Percentiles rank a stretch among this genome's conserved stretches.
Conservation (phyloP, 805 yeast species). For the Yarrowia sp. region DNA sequence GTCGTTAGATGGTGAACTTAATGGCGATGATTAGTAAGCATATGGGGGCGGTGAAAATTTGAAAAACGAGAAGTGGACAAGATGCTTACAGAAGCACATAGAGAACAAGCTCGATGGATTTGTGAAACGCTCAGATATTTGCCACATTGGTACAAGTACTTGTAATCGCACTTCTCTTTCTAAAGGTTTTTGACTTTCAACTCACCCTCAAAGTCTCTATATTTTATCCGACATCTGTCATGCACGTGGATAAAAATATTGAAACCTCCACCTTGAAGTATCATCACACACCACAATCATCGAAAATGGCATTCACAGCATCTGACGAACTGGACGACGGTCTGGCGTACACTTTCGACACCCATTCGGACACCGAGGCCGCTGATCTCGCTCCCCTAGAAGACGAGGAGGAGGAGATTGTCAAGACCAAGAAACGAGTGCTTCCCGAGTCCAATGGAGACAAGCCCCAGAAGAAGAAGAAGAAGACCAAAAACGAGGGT, state of each 20-base stretch:
- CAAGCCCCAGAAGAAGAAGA: slow-evolving; percentile 44
- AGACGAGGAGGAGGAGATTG: slow-evolving; percentile 45
- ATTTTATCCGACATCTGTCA: not conserved
- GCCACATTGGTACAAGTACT: no score
- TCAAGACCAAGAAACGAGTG: slow-evolving; percentile 42
- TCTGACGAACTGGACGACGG: slow-evolving; percentile 86
- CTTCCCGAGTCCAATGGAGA: slow-evolving; percentile 37
- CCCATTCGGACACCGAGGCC: slow-evolving; percentile 53
- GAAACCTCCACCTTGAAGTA: not conserved
- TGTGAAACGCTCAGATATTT: no score
- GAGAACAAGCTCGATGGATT: no score
- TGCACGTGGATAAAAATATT: slow-evolving; percentile 4
- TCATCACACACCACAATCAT: not conserved
- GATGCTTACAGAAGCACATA: no score
- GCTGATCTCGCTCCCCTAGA: slow-evolving; percentile 44
- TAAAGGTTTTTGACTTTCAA: no score
- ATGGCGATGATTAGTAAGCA: no score
- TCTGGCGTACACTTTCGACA: slow-evolving; percentile 63
- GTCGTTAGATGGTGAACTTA: not conserved
- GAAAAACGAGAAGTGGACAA: no score
- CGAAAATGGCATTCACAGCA: slow-evolving; percentile 39
- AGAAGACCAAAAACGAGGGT: slow-evolving; percentile 44
- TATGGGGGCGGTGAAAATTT: no score
- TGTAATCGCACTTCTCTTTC: no score
- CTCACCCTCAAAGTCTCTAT: no score